Evolutionary conservation across 1,139 yeast genomes (phyloP).

Genomic region (Starmera stellimalicola): DNA sequence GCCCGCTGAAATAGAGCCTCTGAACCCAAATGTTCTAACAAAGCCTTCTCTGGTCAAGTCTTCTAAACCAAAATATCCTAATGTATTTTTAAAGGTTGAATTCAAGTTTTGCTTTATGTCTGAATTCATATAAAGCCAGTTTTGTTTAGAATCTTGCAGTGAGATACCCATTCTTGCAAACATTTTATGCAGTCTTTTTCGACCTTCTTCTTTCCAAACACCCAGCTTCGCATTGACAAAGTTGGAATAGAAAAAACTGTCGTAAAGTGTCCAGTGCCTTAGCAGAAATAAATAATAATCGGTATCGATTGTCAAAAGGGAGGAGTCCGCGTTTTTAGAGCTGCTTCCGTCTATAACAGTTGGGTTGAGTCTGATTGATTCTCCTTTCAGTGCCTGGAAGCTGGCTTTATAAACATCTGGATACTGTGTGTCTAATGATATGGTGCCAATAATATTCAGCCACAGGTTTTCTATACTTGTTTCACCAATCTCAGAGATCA

Average conservation of each 20-base stretch:
- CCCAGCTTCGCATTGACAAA: slow-evolving; percentile 82
- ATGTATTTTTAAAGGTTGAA: slow-evolving; percentile 56
- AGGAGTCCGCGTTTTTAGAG: slow-evolving; percentile 53
- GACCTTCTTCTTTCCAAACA: slow-evolving; percentile 89
- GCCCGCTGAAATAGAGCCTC: slow-evolving; percentile 83
- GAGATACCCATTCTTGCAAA: slow-evolving; percentile 97
- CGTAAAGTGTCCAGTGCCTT: slow-evolving; percentile 91
- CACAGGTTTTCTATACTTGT: slow-evolving; percentile 66
- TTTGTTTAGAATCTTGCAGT: slow-evolving; percentile 77
- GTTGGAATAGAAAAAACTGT: slow-evolving; percentile 81
- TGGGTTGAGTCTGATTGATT: slow-evolving; percentile 63
- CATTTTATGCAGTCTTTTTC: slow-evolving; percentile 76
- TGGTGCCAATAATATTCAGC: slow-evolving; percentile 84
- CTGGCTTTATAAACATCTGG: slow-evolving; percentile 70
- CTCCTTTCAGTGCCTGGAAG: slow-evolving; percentile 72
- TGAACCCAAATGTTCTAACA: slow-evolving; percentile 74
- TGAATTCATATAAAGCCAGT: slow-evolving; percentile 87
- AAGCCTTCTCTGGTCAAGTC: slow-evolving; percentile 83
- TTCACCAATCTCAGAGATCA: slow-evolving; percentile 73
- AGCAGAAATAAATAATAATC: slow-evolving; percentile 82
- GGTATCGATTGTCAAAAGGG: slow-evolving; percentile 56
- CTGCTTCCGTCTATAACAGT: slow-evolving; percentile 16
- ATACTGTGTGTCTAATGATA: slow-evolving; percentile 66
- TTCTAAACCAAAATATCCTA: slow-evolving; percentile 72
- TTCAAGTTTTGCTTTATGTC: slow-evolving; percentile 67